Base-by-base conservation (phyloP, 257 asterid species). In the Penstemon eatonii region DNA sequence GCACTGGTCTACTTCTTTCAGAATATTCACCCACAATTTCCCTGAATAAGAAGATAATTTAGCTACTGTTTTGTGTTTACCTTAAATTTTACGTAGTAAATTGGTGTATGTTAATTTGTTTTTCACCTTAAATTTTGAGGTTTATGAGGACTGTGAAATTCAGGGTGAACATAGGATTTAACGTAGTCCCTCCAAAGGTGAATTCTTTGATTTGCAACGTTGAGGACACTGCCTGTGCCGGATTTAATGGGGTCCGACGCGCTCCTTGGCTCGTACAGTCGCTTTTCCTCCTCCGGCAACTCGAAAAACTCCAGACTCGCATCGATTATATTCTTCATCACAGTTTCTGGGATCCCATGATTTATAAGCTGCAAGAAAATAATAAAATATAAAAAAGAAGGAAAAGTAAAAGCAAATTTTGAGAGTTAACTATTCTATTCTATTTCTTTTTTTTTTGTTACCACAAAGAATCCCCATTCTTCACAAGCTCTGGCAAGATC, bases 381-480 rank as follows among this genome's bases (percentile, higher is more conserved):
- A 51, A 37, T 8, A 6, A 39, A 6, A 40, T 40, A 39, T 2
- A 25, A 5, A 10, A 11, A 39, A 7, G 37, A 37, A 1, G 10
- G 18, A 37, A 38, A 25, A 25, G 2, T 25, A 25, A 25, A 25
- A 15, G 18, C 18, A 15, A 15, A 15, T 15, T 15, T 15, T 25
- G 33, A 25, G 33, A 25, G 33, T 15, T 25, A 25, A 25, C 33
- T 25, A 25, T 25, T 25, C 2, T 25, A 1, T 25, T 1, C 2
- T 1, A 1, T 1, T 2, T 0, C 0, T 25, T 13, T 13, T 1
- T n/a, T 2, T 42, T 4, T 2, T 6, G 37, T 15, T 66, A 84
- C 89, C 78, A 84, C 75, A 41, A 84, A 84, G 78, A 84, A 81
- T 10, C 89, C 86, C 89, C 89, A 81, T 0, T 84, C 78, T 33